phyloP scores from a whole-genome alignment of 2,329 filamentous ascomycete genomes.

The Phaeosphaeria sp. region DNA sequence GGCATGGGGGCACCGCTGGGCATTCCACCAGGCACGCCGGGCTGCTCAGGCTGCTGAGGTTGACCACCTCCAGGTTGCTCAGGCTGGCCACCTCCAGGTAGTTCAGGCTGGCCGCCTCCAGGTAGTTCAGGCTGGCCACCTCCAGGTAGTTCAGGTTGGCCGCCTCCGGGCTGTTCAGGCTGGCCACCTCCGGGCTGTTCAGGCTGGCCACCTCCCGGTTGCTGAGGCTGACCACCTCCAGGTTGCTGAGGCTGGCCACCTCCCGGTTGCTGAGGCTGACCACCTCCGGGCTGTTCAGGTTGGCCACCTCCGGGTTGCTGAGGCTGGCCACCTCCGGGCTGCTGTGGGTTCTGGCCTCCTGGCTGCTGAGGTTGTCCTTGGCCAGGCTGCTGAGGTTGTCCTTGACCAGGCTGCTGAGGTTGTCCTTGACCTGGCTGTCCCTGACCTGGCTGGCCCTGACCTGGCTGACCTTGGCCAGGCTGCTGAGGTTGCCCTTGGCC shows the following conservation, averaged over 20 bases:
- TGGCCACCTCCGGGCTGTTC: neutral
- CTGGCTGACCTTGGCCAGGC: too few relatives aligned
- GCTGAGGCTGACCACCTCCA: constrained; percentile 5
- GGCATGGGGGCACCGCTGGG: neutral
- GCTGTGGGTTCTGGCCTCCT: neutral
- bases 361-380: neutral
- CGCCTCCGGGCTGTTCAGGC: neutral
- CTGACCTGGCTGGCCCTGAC: too few relatives aligned
- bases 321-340: too few relatives aligned
- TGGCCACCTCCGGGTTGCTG: too few relatives aligned
- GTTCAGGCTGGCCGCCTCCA: neutral
- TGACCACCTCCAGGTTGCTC: too few relatives aligned
- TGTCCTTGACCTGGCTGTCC: neutral
- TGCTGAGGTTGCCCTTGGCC: too few relatives aligned
- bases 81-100: too few relatives aligned
- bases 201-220: neutral
- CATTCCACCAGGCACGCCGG: neutral
- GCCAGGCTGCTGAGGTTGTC: too few relatives aligned
- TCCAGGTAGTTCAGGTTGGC: too few relatives aligned
- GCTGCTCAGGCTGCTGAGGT: too few relatives aligned
- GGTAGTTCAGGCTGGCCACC: neutral
- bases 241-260: neutral
- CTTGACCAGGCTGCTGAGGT: neutral
- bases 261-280: neutral
- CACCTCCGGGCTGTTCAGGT: neutral